Percentiles rank a stretch among this genome's conserved stretches.
Conservation (phyloP, 1,284 basidiomycete species). For the Sanghuangporus weigelae region DNA sequence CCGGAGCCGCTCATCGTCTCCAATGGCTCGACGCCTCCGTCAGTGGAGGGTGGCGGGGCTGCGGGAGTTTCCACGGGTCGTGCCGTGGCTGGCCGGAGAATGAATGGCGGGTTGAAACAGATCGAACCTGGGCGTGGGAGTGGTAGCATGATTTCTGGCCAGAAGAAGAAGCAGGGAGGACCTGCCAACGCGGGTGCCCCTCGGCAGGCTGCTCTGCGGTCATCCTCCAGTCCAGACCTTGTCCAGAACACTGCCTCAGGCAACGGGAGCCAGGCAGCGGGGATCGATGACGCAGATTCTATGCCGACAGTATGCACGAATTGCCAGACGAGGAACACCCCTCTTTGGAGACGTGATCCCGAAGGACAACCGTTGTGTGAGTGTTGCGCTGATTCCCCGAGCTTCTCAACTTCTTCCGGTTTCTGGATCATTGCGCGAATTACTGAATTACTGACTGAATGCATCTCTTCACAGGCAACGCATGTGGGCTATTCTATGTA, state of each 20-base stretch:
- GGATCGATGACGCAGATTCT: slow-evolving; percentile 61
- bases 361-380: slow-evolving; percentile 91
- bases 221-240: slow-evolving; percentile 50
- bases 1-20: slow-evolving; percentile 70
- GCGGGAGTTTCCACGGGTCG: slow-evolving; percentile 2
- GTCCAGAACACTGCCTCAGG: slow-evolving; percentile 28
- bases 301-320: slow-evolving; percentile 86
- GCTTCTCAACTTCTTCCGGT: slow-evolving; percentile 16
- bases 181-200: slow-evolving; percentile 1
- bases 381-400: slow-evolving; percentile 24
- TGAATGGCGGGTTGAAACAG: slow-evolving; percentile 50
- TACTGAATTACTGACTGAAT: slow-evolving; percentile 10
- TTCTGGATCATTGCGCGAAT: neutral
- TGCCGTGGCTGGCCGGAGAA: slow-evolving; percentile 39
- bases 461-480: slow-evolving; percentile 49
- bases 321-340: slow-evolving; percentile 94
- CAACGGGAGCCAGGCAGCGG: slow-evolving; percentile 30
- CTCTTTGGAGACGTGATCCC: slow-evolving; percentile 91
- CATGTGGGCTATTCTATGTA: slow-evolving; percentile 88
- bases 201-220: slow-evolving; percentile 29
- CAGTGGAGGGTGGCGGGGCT: slow-evolving; percentile 26
- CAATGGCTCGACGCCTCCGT: slow-evolving; percentile 65
- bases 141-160: slow-evolving; percentile 14
- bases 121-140: slow-evolving; percentile 28
- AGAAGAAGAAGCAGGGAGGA: slow-evolving; percentile 45